These are phyloP conservation scores for Penicillium lagena DNA, from an alignment of 495 filamentous ascomycete genomes.

Conservation along the genomic window DNA sequence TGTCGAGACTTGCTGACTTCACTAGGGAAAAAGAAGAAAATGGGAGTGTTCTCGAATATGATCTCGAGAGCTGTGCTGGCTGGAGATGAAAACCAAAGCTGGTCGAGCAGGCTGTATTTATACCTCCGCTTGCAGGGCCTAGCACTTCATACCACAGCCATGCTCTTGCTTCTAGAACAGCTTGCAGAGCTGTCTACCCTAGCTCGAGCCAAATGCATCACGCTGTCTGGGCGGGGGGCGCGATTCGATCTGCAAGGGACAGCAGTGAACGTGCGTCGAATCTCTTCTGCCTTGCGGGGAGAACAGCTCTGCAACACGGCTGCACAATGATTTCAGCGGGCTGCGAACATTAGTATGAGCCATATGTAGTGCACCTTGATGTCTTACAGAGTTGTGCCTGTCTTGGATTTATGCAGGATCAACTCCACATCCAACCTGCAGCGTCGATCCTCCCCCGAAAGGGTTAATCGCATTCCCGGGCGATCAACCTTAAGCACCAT, in stretches of 20 bases:
- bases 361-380: conserved; percentile 1
- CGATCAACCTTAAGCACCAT: conserved; percentile 2
- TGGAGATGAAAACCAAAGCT: conserved; percentile 9
- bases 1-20: not conserved
- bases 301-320: conserved; percentile 1
- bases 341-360: not conserved
- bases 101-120: conserved; percentile 12
- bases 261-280: conserved; percentile 11
- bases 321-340: conserved; percentile 9
- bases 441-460: conserved; percentile 13
- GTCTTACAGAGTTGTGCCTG: conserved; percentile 3
- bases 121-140: conserved; percentile 12
- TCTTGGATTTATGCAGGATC: conserved; percentile 8
- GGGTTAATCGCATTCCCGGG: conserved; percentile 14
- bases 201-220: conserved; percentile 20
- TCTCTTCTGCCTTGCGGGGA: conserved; percentile 15
- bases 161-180: conserved; percentile 28
- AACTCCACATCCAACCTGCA: conserved; percentile 14
- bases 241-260: conserved; percentile 39
- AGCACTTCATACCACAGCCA: conserved; percentile 3
- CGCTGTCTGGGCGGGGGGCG: conserved; percentile 13
- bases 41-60: not conserved
- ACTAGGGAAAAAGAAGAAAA: not conserved
- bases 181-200: conserved; percentile 36
- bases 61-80: conserved; percentile 7